Conservation (phyloP, 2,329 filamentous ascomycete genomes). For the Paraphaeosphaeria sporulosa region DNA sequence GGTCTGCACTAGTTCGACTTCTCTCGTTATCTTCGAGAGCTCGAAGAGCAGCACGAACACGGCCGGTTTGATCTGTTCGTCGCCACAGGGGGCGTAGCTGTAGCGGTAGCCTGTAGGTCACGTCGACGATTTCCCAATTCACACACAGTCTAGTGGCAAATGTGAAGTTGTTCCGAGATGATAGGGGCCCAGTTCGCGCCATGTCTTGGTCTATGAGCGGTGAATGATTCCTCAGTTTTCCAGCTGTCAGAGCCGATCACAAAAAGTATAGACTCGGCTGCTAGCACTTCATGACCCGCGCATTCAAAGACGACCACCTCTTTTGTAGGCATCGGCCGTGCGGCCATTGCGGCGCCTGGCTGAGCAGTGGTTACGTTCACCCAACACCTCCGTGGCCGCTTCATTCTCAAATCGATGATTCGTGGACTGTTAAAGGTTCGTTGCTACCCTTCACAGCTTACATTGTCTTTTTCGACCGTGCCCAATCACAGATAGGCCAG, state of each 20-base stretch:
- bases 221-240: background rate
- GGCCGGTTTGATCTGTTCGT: background rate
- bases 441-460: too few species aligned
- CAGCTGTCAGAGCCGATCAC: background rate
- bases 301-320: background rate
- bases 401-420: too few species aligned
- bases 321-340: too few species aligned
- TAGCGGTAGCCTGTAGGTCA: background rate
- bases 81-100: background rate
- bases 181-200: background rate
- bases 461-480: too few species aligned
- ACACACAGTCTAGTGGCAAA: background rate
- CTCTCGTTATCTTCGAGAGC: background rate
- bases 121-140: background rate
- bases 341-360: too few species aligned
- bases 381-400: too few species aligned
- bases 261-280: background rate
- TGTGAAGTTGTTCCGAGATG: background rate
- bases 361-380: too few species aligned
- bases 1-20: background rate
- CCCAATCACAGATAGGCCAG: too few species aligned
- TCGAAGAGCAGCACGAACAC: background rate
- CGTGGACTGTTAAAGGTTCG: too few species aligned
- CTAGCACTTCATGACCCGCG: background rate
- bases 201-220: background rate